phyloP scores from a whole-genome alignment of 805 yeast species.

The Spathaspora boniae region DNA sequence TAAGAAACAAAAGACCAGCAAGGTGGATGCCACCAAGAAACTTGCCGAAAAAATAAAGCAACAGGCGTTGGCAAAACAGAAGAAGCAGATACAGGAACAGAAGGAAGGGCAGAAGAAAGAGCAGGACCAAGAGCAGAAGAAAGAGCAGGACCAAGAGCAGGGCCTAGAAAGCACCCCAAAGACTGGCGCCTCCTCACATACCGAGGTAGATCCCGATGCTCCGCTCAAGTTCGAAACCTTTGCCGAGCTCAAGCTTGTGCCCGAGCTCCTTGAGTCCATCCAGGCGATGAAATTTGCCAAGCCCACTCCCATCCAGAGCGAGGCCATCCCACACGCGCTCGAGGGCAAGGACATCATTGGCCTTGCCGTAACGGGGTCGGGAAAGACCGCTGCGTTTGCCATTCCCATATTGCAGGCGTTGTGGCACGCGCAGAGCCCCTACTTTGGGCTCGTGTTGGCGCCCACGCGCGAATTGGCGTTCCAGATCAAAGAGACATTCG shows the following conservation, averaged over 20 bases:
- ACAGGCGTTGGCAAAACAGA: constrained; percentile 26
- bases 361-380: constrained; percentile 96
- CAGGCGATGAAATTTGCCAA: constrained; percentile 66
- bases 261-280: constrained; percentile 78
- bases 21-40: constrained; percentile 36
- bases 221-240: constrained; percentile 37
- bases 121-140: too few species aligned
- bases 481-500: constrained; percentile 91
- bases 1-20: constrained; percentile 16
- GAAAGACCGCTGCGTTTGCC: constrained; percentile 98
- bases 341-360: constrained; percentile 93
- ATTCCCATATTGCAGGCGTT: constrained; percentile 88
- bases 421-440: constrained; percentile 86
- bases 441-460: constrained; percentile 82
- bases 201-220: constrained; percentile 15
- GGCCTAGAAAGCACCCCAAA: constrained; percentile 10
- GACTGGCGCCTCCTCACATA: constrained; percentile 2
- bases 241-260: constrained; percentile 60
- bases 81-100: constrained; percentile 13
- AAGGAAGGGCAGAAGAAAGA: too few species aligned
- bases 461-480: constrained; percentile 85
- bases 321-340: constrained; percentile 86
- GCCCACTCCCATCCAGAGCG: constrained; percentile 93
- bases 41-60: constrained; percentile 54
- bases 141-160: constrained; percentile 4